Evolutionary conservation across 2,329 filamentous ascomycete genomes (phyloP), one percentile per base, ranked within the genome.

Genomic region (Clonostachys byssicola): DNA sequence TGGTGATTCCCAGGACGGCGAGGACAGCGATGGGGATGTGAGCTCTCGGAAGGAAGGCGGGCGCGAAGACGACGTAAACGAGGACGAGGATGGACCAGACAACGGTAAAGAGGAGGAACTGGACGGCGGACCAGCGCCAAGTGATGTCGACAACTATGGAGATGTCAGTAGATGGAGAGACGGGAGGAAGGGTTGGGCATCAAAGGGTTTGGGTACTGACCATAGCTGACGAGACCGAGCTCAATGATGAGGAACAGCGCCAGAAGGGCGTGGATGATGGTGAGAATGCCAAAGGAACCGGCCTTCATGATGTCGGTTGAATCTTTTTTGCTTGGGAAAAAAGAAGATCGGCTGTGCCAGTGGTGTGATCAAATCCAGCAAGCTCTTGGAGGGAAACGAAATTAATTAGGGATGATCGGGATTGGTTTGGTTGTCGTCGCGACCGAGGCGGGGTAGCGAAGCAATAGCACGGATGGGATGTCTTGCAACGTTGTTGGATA

Each of bases 61-160:
- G 88, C 4, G 83, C 73, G 44, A 92, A 52, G 56, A 83, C 74
- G 50, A 95, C 77, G 65, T 91, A 92, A 46, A 78, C 64, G 34
- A 92, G 74, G 5, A 85, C 70, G 52, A 94, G 75, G 43, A 90
- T 64, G 2, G 89, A 87, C 88, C 89, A 95, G 55, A 91, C 72
- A 38, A 82, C 73, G 61, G 76, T 77, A 77, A 95, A 95, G 66
- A 95, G 74, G 67, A 92, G 78, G 72, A 94, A 95, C 68, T 76
- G 70, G 12, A 77, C 73, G 8, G 86, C 83, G 3, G 73, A 41
- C 40, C 16, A 34, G 33, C 34, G 35, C 35, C 43, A 47, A 17
- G 33, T 40, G 10, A 44, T n/a, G 34, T 16, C 42, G 36, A 60
- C 57, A 34, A 56, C 58, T 60, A 42, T 30, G 23, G 23, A 30